Evolutionary conservation across 768 basidiomycete genomes (phyloP).

Genomic region (Tricholoma terreum): DNA sequence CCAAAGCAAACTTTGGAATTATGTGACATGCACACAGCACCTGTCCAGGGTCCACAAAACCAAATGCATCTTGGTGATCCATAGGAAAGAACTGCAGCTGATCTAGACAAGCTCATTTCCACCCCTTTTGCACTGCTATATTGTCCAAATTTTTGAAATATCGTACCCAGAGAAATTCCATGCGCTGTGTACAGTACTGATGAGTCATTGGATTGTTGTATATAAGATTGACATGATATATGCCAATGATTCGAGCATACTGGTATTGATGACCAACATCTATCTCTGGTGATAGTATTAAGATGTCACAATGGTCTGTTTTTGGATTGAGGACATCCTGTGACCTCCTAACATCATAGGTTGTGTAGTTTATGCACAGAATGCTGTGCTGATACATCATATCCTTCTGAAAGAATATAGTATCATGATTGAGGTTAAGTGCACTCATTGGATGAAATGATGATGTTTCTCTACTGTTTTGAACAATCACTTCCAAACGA

Average conservation of each 20-base stretch:
- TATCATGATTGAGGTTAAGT: background rate
- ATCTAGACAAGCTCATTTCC: background rate
- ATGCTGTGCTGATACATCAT: background rate
- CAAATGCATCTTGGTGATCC: conserved; percentile 6
- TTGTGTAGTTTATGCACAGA: conserved; percentile 27
- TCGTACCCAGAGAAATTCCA: background rate
- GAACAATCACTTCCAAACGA: background rate
- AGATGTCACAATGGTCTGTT: background rate
- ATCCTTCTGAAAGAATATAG: background rate
- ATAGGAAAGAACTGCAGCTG: background rate
- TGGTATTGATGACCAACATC: background rate
- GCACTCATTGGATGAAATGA: too few relatives aligned
- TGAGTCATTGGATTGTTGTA: background rate
- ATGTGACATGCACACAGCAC: conserved; percentile 15
- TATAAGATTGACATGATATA: background rate
- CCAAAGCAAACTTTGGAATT: conserved; percentile 3
- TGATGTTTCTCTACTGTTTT: too few relatives aligned
- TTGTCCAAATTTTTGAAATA: background rate
- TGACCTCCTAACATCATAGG: conserved; percentile 28
- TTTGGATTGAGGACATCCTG: background rate
- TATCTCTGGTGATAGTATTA: background rate
- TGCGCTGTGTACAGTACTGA: background rate
- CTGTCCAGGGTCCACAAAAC: conserved; percentile 16
- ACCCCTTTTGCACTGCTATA: background rate
- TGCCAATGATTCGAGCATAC: background rate